These are phyloP conservation scores for Ocimum tenuiflorum DNA, from an alignment of 257 asterid genomes.

Conservation along the genomic window DNA sequence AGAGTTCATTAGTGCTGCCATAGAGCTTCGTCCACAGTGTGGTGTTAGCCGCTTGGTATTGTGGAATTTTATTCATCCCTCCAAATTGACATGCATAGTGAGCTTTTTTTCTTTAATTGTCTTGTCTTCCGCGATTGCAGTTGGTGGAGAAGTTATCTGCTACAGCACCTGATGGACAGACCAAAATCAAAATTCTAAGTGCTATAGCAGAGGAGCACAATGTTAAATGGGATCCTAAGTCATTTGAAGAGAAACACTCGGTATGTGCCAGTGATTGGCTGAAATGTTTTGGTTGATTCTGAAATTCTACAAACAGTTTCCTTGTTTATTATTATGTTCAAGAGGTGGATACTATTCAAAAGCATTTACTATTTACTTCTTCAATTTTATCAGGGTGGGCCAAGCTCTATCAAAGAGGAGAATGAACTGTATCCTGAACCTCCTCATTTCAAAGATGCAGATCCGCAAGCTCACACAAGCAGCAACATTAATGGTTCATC, in stretches of 20 bases:
- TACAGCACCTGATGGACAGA: slow-evolving; percentile 65
- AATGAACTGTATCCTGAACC: slow-evolving; percentile 32
- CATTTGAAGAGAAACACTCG: slow-evolving; percentile 42
- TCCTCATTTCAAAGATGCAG: slow-evolving; percentile 30
- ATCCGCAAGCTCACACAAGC: slow-evolving; percentile 30
- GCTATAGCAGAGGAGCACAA: slow-evolving; percentile 78
- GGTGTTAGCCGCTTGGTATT: slow-evolving; percentile 93
- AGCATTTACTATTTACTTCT: not conserved
- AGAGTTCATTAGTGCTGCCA: slow-evolving; percentile 69
- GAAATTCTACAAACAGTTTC: not conserved
- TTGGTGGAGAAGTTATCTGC: slow-evolving; percentile 89
- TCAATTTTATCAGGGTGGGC: slow-evolving; percentile 50
- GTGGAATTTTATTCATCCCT: slow-evolving; percentile 6
- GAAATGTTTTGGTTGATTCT: slow-evolving; percentile 36
- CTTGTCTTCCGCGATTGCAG: slow-evolving; percentile 40
- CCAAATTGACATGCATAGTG: not conserved
- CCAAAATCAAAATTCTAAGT: slow-evolving; percentile 55
- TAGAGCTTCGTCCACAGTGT: slow-evolving; percentile 82
- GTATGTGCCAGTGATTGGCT: slow-evolving; percentile 46
- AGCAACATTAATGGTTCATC: slow-evolving; percentile 29
- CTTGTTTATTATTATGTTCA: slow-evolving; percentile 7
- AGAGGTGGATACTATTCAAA: not conserved
- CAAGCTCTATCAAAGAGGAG: slow-evolving; percentile 41
- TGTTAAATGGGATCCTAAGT: slow-evolving; percentile 67
- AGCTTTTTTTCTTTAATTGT: slow-evolving; percentile 5